These are phyloP conservation scores for Xylaria hypoxylon DNA, from an alignment of 2,329 filamentous ascomycete species.

Conservation along the genomic window DNA sequence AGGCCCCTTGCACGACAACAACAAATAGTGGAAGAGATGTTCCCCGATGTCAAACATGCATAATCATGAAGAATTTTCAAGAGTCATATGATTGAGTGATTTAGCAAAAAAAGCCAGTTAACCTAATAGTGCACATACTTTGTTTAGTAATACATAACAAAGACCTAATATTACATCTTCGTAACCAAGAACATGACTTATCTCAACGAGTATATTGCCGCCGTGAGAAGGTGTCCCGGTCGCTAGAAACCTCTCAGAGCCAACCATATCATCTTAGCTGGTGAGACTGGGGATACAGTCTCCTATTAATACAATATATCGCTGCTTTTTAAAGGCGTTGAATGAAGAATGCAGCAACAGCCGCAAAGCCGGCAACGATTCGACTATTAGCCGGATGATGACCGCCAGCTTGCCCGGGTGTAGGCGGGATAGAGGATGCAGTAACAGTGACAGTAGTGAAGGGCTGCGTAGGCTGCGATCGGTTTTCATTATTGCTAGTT, in stretches of 20 bases:
- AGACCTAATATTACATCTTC: too few species aligned
- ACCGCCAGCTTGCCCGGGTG: constrained; percentile 35
- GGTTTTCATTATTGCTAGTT: background rate
- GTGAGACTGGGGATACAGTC: background rate
- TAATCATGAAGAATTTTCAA: too few species aligned
- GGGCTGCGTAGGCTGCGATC: background rate
- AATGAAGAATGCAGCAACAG: constrained; percentile 40
- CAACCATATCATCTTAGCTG: background rate
- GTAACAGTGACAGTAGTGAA: constrained; percentile 25
- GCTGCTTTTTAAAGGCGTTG: constrained; percentile 3
- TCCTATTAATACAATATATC: too few species aligned
- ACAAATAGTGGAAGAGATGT: too few species aligned
- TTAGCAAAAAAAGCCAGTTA: too few species aligned
- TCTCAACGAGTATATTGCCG: background rate
- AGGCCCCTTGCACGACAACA: too few species aligned
- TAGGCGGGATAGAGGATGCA: constrained; percentile 18
- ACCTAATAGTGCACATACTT: too few species aligned
- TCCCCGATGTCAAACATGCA: too few species aligned
- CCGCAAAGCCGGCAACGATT: constrained; percentile 40
- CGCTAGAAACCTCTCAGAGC: too few species aligned
- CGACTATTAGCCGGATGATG: constrained; percentile 36
- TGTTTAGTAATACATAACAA: too few species aligned
- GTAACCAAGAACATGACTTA: too few species aligned
- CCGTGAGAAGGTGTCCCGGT: background rate
- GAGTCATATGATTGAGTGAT: too few species aligned